These are phyloP conservation scores for Venturia aucupariae DNA, from an alignment of 2,329 filamentous ascomycete genomes.

Conservation along the genomic window DNA sequence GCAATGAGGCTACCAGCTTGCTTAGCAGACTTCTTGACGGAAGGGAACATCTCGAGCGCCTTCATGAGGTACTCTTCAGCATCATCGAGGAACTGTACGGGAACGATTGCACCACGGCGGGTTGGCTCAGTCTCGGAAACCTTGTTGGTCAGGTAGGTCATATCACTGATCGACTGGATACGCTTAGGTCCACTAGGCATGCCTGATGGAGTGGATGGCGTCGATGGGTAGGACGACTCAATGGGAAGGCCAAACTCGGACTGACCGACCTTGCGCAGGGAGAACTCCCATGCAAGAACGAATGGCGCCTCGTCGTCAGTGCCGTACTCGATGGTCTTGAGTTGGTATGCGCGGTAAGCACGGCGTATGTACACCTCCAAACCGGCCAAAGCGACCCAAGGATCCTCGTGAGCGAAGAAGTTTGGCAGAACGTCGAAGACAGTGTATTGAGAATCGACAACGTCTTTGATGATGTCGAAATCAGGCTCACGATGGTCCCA, in stretches of 20 bases:
- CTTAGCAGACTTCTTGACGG: conserved; percentile 48
- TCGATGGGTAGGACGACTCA: conserved; percentile 69
- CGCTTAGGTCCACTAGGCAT: conserved; percentile 54
- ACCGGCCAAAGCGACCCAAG: conserved; percentile 87
- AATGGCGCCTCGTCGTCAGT: conserved; percentile 67
- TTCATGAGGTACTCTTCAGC: conserved; percentile 77
- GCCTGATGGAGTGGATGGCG: conserved; percentile 55
- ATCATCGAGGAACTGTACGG: conserved; percentile 88
- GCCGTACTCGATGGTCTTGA: conserved; percentile 84
- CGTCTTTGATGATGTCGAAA: conserved; percentile 87
- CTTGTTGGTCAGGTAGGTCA: conserved; percentile 75
- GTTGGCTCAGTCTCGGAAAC: conserved; percentile 58
- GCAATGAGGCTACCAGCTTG: conserved; percentile 51
- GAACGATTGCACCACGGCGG: conserved; percentile 88
- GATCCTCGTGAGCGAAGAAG: conserved; percentile 91
- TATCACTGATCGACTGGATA: conserved; percentile 90
- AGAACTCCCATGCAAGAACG: conserved; percentile 88
- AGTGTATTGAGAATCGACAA: conserved; percentile 97
- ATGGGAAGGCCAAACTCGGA: conserved; percentile 79
- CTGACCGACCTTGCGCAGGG: conserved; percentile 85
- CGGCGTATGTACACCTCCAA: conserved; percentile 94
- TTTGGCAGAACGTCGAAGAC: conserved; percentile 92
- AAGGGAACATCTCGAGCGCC: conserved; percentile 75
- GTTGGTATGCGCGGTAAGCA: conserved; percentile 89
- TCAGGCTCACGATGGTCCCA: conserved; percentile 94